Conservation (phyloP, 768 basidiomycete species). For the Collybiopsis luxurians region DNA sequence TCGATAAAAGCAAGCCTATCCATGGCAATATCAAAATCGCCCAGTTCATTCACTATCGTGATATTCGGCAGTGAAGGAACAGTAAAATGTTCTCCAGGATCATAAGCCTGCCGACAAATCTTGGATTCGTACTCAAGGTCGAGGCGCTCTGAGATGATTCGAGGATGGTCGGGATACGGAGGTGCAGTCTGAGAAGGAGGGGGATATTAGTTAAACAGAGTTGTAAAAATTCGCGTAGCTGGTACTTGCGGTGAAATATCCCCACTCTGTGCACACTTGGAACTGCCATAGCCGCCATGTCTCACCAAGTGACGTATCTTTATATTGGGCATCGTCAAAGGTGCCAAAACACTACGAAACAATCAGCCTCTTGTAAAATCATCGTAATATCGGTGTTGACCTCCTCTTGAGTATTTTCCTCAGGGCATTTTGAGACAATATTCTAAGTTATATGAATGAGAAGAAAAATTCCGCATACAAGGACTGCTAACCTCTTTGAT, state of each 20-base stretch:
- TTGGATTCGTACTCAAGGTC: conserved; percentile 50
- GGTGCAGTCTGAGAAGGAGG: conserved; percentile 59
- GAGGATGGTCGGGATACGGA: conserved; percentile 62
- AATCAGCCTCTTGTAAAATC: too few species aligned
- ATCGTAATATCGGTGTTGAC: too few species aligned
- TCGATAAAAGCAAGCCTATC: conserved; percentile 88
- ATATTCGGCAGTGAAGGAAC: conserved; percentile 79
- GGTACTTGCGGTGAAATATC: conserved; percentile 82
- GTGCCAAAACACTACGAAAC: conserved; percentile 80
- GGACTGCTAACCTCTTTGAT: conserved; percentile 55
- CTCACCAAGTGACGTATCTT: conserved; percentile 58
- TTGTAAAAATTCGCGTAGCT: too few species aligned
- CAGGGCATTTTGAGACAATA: conserved; percentile 56
- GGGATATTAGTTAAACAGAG: background rate
- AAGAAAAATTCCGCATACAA: background rate
- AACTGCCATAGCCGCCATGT: conserved; percentile 88
- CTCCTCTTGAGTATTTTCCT: conserved; percentile 45
- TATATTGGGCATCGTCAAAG: conserved; percentile 64
- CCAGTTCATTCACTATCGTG: conserved; percentile 76
- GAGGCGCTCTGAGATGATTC: conserved; percentile 77
- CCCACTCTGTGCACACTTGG: conserved; percentile 96
- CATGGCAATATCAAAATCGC: conserved; percentile 79
- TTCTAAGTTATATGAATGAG: conserved; percentile 32
- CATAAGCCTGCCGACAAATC: conserved; percentile 58
- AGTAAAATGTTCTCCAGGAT: conserved; percentile 69